phyloP scores from a whole-genome alignment of 1,284 basidiomycete genomes.

The Amylostereum chailletii region DNA sequence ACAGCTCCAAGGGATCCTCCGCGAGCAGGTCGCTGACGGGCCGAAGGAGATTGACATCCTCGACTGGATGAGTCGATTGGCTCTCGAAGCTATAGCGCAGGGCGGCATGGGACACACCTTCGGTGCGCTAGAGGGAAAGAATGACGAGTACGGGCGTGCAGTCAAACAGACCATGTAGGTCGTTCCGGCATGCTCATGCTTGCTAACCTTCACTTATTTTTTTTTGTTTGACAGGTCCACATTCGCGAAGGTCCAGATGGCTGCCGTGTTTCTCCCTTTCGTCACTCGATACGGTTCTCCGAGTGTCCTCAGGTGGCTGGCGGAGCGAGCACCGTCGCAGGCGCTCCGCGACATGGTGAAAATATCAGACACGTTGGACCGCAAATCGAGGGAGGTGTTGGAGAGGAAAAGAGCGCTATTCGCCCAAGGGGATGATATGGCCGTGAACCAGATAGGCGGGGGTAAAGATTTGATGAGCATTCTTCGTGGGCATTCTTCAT shows the following conservation, averaged over 20 bases:
- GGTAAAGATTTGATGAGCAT: neutral
- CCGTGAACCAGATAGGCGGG: neutral
- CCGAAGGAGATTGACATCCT: neutral
- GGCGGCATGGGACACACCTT: neutral
- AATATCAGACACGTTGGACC: neutral
- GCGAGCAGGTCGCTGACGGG: neutral
- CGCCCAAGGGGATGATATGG: neutral
- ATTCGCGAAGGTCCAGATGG: too few relatives aligned
- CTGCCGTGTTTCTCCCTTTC: too few relatives aligned
- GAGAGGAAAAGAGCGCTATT: neutral
- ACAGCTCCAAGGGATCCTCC: neutral
- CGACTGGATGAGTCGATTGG: neutral
- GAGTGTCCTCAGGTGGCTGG: too few relatives aligned
- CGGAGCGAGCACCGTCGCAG: too few relatives aligned
- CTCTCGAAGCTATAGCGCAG: neutral
- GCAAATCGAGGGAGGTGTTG: neutral
- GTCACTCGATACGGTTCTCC: too few relatives aligned
- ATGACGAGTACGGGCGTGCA: too few relatives aligned
- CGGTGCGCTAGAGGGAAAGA: neutral
- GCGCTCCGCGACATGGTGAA: neutral
- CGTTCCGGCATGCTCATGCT: too few relatives aligned
- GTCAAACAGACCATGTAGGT: too few relatives aligned
- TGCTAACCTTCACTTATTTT: too few relatives aligned
- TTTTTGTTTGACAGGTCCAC: too few relatives aligned
- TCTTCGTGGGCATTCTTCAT: neutral